Percentiles rank a stretch among this genome's conserved stretches.
These are phyloP conservation scores for Mastigamoeba balamuthi DNA, from an alignment of 78 protist genomes.

Conservation along the genomic window DNA sequence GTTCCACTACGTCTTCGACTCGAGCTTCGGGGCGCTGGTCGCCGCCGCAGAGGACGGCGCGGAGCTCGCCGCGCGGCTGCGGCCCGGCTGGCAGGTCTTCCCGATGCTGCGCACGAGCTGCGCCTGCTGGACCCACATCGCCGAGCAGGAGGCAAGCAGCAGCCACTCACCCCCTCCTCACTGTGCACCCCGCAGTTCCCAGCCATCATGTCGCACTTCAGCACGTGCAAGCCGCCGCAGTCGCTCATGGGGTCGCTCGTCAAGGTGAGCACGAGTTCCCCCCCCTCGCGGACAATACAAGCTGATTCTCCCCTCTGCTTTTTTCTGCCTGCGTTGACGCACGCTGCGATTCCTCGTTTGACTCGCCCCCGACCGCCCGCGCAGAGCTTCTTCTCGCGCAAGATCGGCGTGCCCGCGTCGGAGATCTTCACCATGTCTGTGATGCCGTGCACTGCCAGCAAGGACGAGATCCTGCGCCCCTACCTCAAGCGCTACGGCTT, in stretches of 20 bases:
- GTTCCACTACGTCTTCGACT: slow-evolving; percentile 43
- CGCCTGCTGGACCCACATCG: slow-evolving; percentile 40
- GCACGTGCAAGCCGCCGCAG: slow-evolving; percentile 18
- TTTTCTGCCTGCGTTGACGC: too few relatives aligned
- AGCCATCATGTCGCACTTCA: slow-evolving; percentile 20
- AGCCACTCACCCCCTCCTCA: too few relatives aligned
- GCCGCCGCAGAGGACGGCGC: slow-evolving; percentile 52
- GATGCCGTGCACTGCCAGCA: slow-evolving; percentile 9
- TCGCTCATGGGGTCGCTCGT: slow-evolving; percentile 4
- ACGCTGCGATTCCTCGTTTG: too few relatives aligned
- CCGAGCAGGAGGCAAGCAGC: background rate
- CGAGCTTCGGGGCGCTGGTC: slow-evolving; percentile 35
- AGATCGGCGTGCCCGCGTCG: background rate
- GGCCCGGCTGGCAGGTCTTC: background rate
- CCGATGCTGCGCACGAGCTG: slow-evolving; percentile 59
- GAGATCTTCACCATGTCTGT: background rate
- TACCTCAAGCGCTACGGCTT: background rate
- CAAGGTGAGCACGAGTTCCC: too few relatives aligned
- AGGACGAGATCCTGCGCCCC: slow-evolving; percentile 8
- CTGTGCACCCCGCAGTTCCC: too few relatives aligned
- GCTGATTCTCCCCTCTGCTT: too few relatives aligned
- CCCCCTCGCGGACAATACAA: too few relatives aligned
- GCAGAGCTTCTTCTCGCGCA: background rate
- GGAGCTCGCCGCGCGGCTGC: slow-evolving; percentile 20
- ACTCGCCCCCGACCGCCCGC: too few relatives aligned